A percentile compares a stretch with the other conserved stretches of the same genome.
phyloP scores from a whole-genome alignment of 129 eudicot species.

The Pulicaria dysenterica region DNA sequence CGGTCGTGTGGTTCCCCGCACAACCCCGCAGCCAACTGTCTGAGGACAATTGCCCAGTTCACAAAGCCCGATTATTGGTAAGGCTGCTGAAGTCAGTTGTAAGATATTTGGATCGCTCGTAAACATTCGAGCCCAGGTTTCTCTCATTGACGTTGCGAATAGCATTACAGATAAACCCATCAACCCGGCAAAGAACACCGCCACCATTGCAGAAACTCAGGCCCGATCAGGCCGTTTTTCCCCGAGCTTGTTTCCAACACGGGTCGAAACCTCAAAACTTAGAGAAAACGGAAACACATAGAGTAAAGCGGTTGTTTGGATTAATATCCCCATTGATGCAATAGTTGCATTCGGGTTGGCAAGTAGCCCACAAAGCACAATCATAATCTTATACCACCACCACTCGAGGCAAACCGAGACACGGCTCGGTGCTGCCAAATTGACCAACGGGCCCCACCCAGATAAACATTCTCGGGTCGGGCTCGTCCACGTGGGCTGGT shows the following conservation, averaged over 20 bases:
- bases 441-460: constrained; percentile 62
- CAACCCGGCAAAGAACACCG: constrained; percentile 46
- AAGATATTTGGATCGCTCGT: constrained; percentile 52
- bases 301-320: constrained; percentile 63
- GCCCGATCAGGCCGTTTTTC: constrained; percentile 66
- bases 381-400: constrained; percentile 94
- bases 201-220: constrained; percentile 47
- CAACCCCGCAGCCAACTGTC: constrained; percentile 83
- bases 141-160: constrained; percentile 50
- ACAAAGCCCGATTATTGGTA: constrained; percentile 67
- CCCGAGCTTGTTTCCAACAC: constrained; percentile 80
- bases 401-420: constrained; percentile 81
- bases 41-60: constrained; percentile 86
- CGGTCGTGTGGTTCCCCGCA: constrained; percentile 75
- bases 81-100: constrained; percentile 45
- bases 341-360: constrained; percentile 61
- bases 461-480: constrained; percentile 59
- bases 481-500: constrained; percentile 54
- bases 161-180: constrained; percentile 60
- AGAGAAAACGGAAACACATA: constrained; percentile 66
- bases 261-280: constrained; percentile 63
- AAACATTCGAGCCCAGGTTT: constrained; percentile 60
- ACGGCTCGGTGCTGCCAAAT: constrained; percentile 70
- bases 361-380: constrained; percentile 64
- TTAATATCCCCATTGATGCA: constrained; percentile 77